These are phyloP conservation scores for Phytophthora fragariaefolia DNA, from an alignment of 352 stramenopile genomes.

Conservation along the genomic window DNA sequence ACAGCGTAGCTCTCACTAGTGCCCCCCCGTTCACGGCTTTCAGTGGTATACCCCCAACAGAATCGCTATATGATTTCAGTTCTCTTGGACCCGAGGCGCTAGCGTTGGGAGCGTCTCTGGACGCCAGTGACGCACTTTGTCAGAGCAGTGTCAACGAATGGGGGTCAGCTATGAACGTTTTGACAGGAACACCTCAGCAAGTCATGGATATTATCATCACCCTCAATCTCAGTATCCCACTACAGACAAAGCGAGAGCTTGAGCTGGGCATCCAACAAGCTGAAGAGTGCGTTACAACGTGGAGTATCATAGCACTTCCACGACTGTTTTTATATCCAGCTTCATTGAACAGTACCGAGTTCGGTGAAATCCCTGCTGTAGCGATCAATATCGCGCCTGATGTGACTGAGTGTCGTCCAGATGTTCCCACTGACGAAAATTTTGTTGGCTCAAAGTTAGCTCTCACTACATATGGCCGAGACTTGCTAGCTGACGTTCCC, in stretches of 20 bases:
- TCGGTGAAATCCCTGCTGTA: conserved; percentile 25
- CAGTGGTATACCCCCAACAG: conserved; percentile 12
- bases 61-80: conserved; percentile 31
- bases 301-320: conserved; percentile 31
- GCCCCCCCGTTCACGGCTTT: conserved; percentile 30
- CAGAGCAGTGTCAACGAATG: conserved; percentile 31
- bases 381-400: conserved; percentile 34
- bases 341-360: conserved; percentile 17
- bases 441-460: conserved; percentile 15
- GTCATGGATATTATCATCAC: conserved; percentile 23
- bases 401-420: conserved; percentile 16
- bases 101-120: conserved; percentile 17
- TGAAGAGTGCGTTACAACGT: conserved; percentile 25
- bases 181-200: conserved; percentile 25
- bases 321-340: conserved; percentile 33
- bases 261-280: conserved; percentile 20
- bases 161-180: conserved; percentile 23
- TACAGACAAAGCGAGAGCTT: conserved; percentile 26
- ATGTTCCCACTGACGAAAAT: conserved; percentile 15
- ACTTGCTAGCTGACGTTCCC: conserved; percentile 33
- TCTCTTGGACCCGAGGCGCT: conserved; percentile 20
- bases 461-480: conserved; percentile 15
- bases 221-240: conserved; percentile 27
- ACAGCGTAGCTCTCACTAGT: conserved; percentile 19
- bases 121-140: conserved; percentile 25